These are phyloP conservation scores for Mycosarcoma mackinlayi DNA, from an alignment of 1,284 basidiomycete genomes.

Conservation along the genomic window DNA sequence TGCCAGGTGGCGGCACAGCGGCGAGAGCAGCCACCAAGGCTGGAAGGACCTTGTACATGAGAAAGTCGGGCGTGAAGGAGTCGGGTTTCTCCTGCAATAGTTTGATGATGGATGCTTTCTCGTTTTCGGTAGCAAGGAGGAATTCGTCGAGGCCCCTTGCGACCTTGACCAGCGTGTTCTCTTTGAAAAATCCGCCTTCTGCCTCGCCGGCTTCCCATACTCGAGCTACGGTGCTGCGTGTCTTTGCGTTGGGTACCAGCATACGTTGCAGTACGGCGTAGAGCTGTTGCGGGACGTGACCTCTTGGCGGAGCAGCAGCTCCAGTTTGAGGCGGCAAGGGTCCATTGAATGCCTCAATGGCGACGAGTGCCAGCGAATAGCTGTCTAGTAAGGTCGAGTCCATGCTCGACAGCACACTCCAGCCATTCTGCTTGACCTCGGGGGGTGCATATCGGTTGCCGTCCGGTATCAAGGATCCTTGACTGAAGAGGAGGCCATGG, in stretches of 20 bases:
- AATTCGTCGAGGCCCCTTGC: slow-evolving; percentile 89
- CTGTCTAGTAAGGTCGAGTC: slow-evolving; percentile 55
- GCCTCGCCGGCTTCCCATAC: slow-evolving; percentile 62
- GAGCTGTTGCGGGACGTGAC: slow-evolving; percentile 79
- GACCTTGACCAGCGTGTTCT: slow-evolving; percentile 85
- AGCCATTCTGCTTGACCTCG: slow-evolving; percentile 90
- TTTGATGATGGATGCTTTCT: slow-evolving; percentile 75
- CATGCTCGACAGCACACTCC: slow-evolving; percentile 65
- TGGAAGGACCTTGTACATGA: slow-evolving; percentile 86
- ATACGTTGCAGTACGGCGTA: slow-evolving; percentile 88
- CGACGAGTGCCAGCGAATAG: slow-evolving; percentile 57
- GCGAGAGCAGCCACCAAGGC: slow-evolving; percentile 81
- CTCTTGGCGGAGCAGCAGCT: slow-evolving; percentile 79
- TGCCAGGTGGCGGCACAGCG: slow-evolving; percentile 40
- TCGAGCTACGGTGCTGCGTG: slow-evolving; percentile 75
- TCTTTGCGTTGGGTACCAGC: slow-evolving; percentile 85
- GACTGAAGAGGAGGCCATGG: slow-evolving; percentile 45
- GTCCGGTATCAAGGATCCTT: slow-evolving; percentile 60
- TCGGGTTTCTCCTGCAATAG: slow-evolving; percentile 51
- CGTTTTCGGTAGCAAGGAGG: slow-evolving; percentile 81
- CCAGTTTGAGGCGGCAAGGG: slow-evolving; percentile 73
- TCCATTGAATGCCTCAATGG: slow-evolving; percentile 62
- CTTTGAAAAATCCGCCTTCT: slow-evolving; percentile 80
- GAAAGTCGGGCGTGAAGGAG: slow-evolving; percentile 82
- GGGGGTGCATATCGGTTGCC: slow-evolving; percentile 73